Base-by-base conservation (phyloP, 139 green algal species). In the Yamagishiella unicocca region DNA sequence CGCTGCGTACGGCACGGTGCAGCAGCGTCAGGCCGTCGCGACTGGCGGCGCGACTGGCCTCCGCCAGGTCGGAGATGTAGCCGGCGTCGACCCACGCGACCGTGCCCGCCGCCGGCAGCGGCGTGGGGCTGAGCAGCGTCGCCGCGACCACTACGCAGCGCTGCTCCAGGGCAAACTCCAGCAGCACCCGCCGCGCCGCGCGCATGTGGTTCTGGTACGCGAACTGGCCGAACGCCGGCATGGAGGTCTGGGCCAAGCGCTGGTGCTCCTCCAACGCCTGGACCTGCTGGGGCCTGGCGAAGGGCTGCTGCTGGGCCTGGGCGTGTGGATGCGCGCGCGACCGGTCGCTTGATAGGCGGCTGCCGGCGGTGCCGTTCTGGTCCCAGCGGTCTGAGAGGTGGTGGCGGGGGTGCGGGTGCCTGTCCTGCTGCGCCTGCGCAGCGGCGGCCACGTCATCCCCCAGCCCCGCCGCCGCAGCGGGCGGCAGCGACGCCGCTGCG, bases 1-100 rank as follows among this genome's bases (percentile, higher is more conserved):
- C 81, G 81, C 64, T 70, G 45, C 81, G 81, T 0, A 79, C 81
- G 21, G 81, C 81, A 1, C 81, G 66, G 46, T 87, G 81, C 81
- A 87, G 81, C 45, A 87, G 66, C 81, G 81, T 79, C n/a, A 87
- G 64, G 45, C 81, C 64, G 46, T 87, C 81, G 21, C 45, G 42
- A 43, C n/a, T 53, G 38, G 43, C 37, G n/a, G 62, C 62, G 6
- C 62, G 62, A 31, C 62, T 77, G 10, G 25, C 22, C 19, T 58
- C 80, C 64, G 81, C 66, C 45, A 85, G 40, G 29, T 58, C 29
- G 6, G n/a, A 2, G 64, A 79, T 43, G 2, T 43, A 64, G 12
- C 29, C 40, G 2, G 62, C 62, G 27, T 42, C 31, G 2, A 31
- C 53, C 9, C 24, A n/a, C 42, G 31, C 42, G 27, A 33, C 31